Evolutionary conservation across 306 rosid genomes (phyloP), one percentile per base, ranked within the genome.

Genomic region (Cicer pinnatifidum): DNA sequence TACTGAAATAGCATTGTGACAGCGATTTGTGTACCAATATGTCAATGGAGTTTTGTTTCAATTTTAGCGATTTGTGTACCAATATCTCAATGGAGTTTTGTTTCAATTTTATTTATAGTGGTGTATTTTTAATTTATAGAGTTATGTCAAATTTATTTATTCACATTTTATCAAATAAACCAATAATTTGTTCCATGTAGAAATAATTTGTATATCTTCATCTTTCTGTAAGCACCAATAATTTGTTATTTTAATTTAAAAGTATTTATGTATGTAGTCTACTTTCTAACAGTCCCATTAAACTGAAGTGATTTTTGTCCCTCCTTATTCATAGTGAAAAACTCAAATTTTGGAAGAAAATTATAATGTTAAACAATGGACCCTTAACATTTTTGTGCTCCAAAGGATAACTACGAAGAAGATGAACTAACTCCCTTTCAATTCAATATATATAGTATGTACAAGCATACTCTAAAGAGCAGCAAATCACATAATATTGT

Each of bases 401-500:
- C 17, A 35, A 41, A 45, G 56, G 54, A 72, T 33, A 19, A 19
- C 44, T 20, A 39, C 38, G 56, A 37, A 5, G 33, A 16, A 20
- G 41, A 44, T 37, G 17, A 78, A 51, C 7, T 61, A 78, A 51
- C 7, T 61, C 65, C 9, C 11, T 50, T 35, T 69, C 43, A n/a
- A 59, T 33, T 59, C 43, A 16, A 63, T 63, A 63, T 63, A 43
- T 62, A 69, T 69, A 35, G 59, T 53, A 52, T 82, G 61, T 78
- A 82, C 85, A 78, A 73, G 37, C 50, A 78, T n/a, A 45, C 41
- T 77, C 85, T 67, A 40, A 46, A 57, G 65, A 73, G 63, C 76
- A 72, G 51, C 41, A 41, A 66, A 59, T 65, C 57, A 67, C 76
- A 50, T 67, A 67, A 50, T 19, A 47, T 59, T 28, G 5, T 23